Evolutionary conservation across 1,139 yeast species (phyloP), one percentile per base, ranked within the genome.

Genomic region (Zygotorulaspora mrakii): DNA sequence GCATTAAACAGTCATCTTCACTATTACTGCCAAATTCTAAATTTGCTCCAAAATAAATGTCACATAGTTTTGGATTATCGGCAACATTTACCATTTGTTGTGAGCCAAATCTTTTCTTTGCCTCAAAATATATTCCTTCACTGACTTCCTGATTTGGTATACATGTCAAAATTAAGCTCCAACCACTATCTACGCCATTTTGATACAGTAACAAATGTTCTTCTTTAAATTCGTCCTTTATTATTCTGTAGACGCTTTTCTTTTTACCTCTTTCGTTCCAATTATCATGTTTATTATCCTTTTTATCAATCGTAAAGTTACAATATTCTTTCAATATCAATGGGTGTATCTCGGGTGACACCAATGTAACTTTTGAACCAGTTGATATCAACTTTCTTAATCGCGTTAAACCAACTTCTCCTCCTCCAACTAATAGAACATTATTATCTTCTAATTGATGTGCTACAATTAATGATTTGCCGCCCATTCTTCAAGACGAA

Each of bases 21-120:
- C 43, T 46, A 12, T 33, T 31, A 3, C 20, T 26, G 2, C 55
- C 57, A 6, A 57, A 34, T 6, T 43, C 47, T 8, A 54, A 39
- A 35, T 61, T 58, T 16, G 64, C 60, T 7, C 66, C 66, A 41
- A 62, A 62, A 37, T 58, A 59, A 24, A 59, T 55, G 37, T 60
- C 64, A 43, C 66, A 62, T n/a, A 57, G 38, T 3, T 54, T 51
- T 5, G 65, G 65, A 11, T 55, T 54, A 38, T 62, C 66, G 5
- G 65, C 65, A 8, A 62, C 64, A 35, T 62, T 62, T 23, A 62
- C 53, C 39, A 55, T 35, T 32, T 59, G 61, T 21, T 54, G 55
- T 4, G 45, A 39, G 7, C 64, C 64, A 28, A 49, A 55, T 14
- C 37, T 35, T 10, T 34, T 16, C 22, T 53, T 54, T n/a, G 55